Evolutionary conservation across 495 filamentous ascomycete species (phyloP), one percentile per base, ranked within the genome.

Genomic region (Penicillium angulare): DNA sequence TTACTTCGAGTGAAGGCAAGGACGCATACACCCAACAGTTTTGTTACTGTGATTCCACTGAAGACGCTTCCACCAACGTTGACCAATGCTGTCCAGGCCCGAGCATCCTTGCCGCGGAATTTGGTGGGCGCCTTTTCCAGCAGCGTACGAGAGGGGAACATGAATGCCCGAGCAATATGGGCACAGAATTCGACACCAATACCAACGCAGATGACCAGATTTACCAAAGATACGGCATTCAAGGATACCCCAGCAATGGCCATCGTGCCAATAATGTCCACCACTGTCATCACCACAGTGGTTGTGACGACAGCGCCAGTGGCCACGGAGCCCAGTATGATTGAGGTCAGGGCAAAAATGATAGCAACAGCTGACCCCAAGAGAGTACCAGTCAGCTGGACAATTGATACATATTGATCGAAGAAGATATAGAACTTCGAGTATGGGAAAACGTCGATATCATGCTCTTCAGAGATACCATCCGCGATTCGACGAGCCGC

Each of bases 401-500:
- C 84, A 55, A 98, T 97, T 49, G 81, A 79, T 2, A 88, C 78
- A 66, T 98, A 98, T 64, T 97, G 93, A 71, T 98, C 92, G 65
- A 98, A 97, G 80, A 97, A 98, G 58, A 98, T 91, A 73, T 98
- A 98, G 65, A 93, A 92, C 57, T 97, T 86, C 34, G 86, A 89
- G 67, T 98, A 98, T 0, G 93, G 92, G 78, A 97, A 98, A 43
- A 97, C 84, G 20, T 86, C 79, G 36, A 89, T 82, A 7, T 79
- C 78, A 10, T 89, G 88, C 42, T 74, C 79, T 34, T 78, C 67
- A 17, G 77, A 86, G 43, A 97, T 80, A 13, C 80, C 82, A 45
- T 79, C 68, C 1, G 93, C 86, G 53, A 98, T 98, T 52, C 93
- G 89, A 24, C 93, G 87, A 16, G 93, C 95, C 7, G 92, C 84